phyloP scores from a whole-genome alignment of 306 rosid species.

The Quercus suber region DNA sequence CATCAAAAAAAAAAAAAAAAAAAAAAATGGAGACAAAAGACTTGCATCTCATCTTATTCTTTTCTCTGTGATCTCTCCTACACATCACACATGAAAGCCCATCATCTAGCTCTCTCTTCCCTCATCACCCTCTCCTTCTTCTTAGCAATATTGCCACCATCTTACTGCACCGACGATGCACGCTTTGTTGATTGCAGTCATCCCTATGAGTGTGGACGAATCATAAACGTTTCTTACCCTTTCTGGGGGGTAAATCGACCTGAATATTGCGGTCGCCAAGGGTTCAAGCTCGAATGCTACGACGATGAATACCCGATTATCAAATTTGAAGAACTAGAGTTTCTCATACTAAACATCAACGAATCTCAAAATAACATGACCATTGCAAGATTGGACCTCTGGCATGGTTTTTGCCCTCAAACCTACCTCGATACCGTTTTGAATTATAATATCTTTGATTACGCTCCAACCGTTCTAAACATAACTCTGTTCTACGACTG shows the following conservation, averaged over 20 bases:
- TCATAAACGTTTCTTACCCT: conserved; percentile 31
- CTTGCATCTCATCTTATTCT: no score
- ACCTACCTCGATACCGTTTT: neutral
- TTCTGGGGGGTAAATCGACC: conserved; percentile 30
- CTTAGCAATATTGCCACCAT: conserved; percentile 17
- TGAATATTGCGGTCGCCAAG: conserved; percentile 35
- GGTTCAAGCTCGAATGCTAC: conserved; percentile 31
- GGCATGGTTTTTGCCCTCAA: conserved; percentile 17
- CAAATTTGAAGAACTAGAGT: conserved; percentile 16
- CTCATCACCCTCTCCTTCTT: conserved; percentile 20
- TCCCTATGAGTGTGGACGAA: conserved; percentile 32
- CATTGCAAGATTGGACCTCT: conserved; percentile 28
- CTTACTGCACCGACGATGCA: conserved; percentile 3
- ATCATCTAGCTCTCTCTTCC: neutral
- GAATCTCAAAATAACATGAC: neutral
- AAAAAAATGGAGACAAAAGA: no score
- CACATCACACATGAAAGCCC: neutral
- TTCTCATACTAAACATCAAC: conserved; percentile 16
- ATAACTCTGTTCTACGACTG: conserved; percentile 31
- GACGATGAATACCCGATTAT: conserved; percentile 4
- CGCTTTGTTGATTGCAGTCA: conserved; percentile 19
- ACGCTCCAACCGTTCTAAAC: conserved; percentile 9
- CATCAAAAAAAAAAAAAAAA: no score
- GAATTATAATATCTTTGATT: conserved; percentile 17
- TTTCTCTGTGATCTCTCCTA: neutral